Conservation (phyloP, 1,139 yeast genomes). For the Keqinozyma sinolaborantium region DNA sequence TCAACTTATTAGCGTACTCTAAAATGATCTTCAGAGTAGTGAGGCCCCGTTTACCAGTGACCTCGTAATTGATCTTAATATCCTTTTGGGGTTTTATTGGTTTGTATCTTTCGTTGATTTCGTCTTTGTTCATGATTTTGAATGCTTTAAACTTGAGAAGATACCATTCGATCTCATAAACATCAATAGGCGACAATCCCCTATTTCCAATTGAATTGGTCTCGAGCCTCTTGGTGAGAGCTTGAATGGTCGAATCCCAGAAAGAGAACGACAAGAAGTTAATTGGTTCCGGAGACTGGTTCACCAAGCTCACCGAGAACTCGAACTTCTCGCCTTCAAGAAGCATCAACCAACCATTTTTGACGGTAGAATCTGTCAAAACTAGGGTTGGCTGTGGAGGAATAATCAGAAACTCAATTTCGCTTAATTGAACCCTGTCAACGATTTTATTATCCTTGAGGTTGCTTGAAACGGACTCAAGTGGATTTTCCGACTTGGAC, state of each 20-base stretch:
- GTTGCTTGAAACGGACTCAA: constrained; percentile 19
- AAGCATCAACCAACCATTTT: constrained; percentile 71
- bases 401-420: constrained; percentile 39
- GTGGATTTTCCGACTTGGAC: constrained; percentile 5
- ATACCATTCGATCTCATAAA: constrained; percentile 74
- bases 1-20: constrained; percentile 57
- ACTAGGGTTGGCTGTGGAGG: constrained; percentile 67
- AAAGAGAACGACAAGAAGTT: constrained; percentile 60
- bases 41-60: constrained; percentile 73
- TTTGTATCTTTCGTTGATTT: constrained; percentile 27
- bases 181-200: constrained; percentile 53
- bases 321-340: constrained; percentile 68
- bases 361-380: constrained; percentile 49
- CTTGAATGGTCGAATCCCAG: constrained; percentile 72
- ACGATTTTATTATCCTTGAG: constrained; percentile 15
- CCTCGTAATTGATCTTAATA: constrained; percentile 50
- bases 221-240: constrained; percentile 41
- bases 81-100: constrained; percentile 31
- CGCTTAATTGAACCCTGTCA: constrained; percentile 16
- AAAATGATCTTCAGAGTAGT: constrained; percentile 60
- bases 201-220: constrained; percentile 20
- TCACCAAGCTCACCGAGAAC: constrained; percentile 52
- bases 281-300: constrained; percentile 53
- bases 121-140: constrained; percentile 36
- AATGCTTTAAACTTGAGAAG: constrained; percentile 59